phyloP scores from a whole-genome alignment of 2,329 filamentous ascomycete species.

The Trichophyton benhamiae region DNA sequence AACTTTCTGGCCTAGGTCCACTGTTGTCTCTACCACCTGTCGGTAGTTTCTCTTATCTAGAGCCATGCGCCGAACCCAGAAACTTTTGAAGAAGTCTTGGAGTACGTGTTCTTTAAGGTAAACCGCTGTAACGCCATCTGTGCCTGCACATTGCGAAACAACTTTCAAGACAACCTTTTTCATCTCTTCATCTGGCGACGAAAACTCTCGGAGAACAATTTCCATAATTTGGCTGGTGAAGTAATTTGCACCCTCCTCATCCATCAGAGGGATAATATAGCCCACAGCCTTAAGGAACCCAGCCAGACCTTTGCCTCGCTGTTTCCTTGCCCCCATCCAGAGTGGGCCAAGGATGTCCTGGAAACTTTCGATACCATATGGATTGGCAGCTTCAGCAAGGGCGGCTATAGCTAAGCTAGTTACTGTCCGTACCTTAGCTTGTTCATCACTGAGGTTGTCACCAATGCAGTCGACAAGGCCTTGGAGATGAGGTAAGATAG shows the following conservation, averaged over 20 bases:
- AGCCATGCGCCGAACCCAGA: slow-evolving; percentile 96
- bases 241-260: slow-evolving; percentile 98
- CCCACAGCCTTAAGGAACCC: slow-evolving; percentile 96
- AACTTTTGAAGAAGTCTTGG: slow-evolving; percentile 95
- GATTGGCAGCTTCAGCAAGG: slow-evolving; percentile 88
- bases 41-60: slow-evolving; percentile 95
- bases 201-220: slow-evolving; percentile 88
- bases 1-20: slow-evolving; percentile 96
- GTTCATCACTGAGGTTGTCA: slow-evolving; percentile 91
- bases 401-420: slow-evolving; percentile 91
- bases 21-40: slow-evolving; percentile 94
- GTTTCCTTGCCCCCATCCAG: slow-evolving; percentile 92
- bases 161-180: slow-evolving; percentile 99
- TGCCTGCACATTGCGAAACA: slow-evolving; percentile 86
- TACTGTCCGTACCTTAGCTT: slow-evolving; percentile 93
- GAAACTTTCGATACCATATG: slow-evolving; percentile 98
- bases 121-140: slow-evolving; percentile 83
- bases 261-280: slow-evolving; percentile 97
- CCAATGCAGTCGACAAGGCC: slow-evolving; percentile 93
- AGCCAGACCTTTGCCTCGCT: slow-evolving; percentile 88
- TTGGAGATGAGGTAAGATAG: slow-evolving; percentile 87
- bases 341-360: slow-evolving; percentile 94
- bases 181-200: slow-evolving; percentile 97
- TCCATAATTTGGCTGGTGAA: slow-evolving; percentile 99
- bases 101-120: slow-evolving; percentile 94